Evolutionary conservation across 1,284 basidiomycete species (phyloP).

Genomic region (Rhodotorula glutinis): DNA sequence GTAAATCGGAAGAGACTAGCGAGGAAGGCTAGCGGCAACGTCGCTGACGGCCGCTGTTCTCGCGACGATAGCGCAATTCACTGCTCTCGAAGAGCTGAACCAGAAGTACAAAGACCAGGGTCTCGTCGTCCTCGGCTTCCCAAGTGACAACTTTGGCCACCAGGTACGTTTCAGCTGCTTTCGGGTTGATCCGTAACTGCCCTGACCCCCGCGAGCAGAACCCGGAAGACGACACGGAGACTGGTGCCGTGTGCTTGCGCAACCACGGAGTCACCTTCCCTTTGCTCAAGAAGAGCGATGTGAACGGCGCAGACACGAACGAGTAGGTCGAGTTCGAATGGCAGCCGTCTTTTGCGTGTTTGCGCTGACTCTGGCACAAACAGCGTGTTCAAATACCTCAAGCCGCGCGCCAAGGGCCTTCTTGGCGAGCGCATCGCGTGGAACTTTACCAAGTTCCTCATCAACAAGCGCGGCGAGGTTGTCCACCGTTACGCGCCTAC

Average conservation of each 20-base stretch:
- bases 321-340: slow-evolving; percentile 26
- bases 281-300: slow-evolving; percentile 46
- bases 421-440: slow-evolving; percentile 46
- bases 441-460: slow-evolving; percentile 49
- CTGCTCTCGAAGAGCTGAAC: slow-evolving; percentile 46
- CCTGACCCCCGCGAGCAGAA: too few relatives aligned
- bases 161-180: not conserved
- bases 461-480: slow-evolving; percentile 48
- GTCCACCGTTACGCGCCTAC: slow-evolving; percentile 48
- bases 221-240: slow-evolving; percentile 24
- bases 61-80: not conserved
- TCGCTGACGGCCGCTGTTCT: too few relatives aligned
- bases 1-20: slow-evolving; percentile 1
- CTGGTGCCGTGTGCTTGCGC: slow-evolving; percentile 37
- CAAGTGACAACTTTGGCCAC: slow-evolving; percentile 48
- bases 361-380: too few relatives aligned
- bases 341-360: too few relatives aligned
- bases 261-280: slow-evolving; percentile 44
- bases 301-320: slow-evolving; percentile 50
- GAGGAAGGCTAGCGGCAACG: not conserved
- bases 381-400: slow-evolving; percentile 46
- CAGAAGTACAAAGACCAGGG: slow-evolving; percentile 54
- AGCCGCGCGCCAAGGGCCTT: slow-evolving; percentile 44
- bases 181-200: too few relatives aligned
- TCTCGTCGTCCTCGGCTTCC: slow-evolving; percentile 44